Percentiles rank a stretch among this genome's conserved stretches.
Evolutionary conservation across 2,329 filamentous ascomycete species (phyloP).

Genomic region (Penicillium paneum): DNA sequence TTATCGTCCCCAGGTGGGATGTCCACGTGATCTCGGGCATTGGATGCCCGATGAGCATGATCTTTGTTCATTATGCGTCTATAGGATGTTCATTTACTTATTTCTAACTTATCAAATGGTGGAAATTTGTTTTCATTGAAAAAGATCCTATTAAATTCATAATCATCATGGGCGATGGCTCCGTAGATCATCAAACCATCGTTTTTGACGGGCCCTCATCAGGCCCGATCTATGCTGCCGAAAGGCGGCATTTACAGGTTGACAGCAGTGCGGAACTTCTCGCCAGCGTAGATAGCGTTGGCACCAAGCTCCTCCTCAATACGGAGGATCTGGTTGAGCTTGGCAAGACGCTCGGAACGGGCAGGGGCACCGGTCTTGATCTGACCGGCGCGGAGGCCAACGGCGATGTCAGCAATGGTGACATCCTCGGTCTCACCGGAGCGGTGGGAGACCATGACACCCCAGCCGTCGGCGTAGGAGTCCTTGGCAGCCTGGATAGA

Average conservation of each 20-base stretch:
- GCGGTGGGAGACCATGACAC: constrained; percentile 99
- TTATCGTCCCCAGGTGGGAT: constrained; percentile 19
- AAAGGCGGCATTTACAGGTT: constrained; percentile 64
- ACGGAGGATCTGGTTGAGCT: constrained; percentile 99
- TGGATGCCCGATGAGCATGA: constrained; percentile 22
- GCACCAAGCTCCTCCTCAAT: constrained; percentile 98
- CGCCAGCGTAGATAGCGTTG: constrained; percentile 86
- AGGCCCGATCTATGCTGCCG: constrained; percentile 6
- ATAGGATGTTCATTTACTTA: not conserved
- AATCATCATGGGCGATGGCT: constrained; percentile 23
- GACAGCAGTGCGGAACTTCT: constrained; percentile 86
- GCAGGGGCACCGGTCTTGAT: constrained; percentile 98
- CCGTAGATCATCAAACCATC: constrained; percentile 15
- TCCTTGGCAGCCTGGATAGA: constrained; percentile 99
- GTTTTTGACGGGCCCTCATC: constrained; percentile 12
- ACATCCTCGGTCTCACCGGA: constrained; percentile 99
- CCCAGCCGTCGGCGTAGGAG: constrained; percentile 92
- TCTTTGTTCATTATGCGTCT: not conserved
- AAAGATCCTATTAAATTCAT: constrained; percentile 26
- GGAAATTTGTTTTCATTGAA: constrained; percentile 21
- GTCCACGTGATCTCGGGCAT: constrained; percentile 21
- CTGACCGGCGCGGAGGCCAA: constrained; percentile 93
- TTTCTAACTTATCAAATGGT: not conserved
- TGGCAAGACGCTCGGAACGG: constrained; percentile 96
- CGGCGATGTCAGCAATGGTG: constrained; percentile 96